Percentiles rank a stretch among this genome's conserved stretches.
phyloP scores from a whole-genome alignment of 148 eudicot genomes.

The Rhododendron ovatum region DNA sequence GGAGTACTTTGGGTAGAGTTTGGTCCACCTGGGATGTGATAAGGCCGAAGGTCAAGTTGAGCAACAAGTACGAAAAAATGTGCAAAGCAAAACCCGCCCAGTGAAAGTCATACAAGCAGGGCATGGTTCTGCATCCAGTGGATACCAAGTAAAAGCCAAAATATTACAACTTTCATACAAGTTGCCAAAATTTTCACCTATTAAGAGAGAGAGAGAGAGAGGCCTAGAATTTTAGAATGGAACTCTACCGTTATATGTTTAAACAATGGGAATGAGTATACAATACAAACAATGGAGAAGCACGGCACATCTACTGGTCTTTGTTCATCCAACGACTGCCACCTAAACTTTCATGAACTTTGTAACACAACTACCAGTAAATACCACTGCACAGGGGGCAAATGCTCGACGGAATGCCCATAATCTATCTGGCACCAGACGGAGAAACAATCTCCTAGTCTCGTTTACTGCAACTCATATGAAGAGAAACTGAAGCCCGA shows the following conservation, averaged over 20 bases:
- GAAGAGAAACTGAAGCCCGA: slow-evolving; percentile 87
- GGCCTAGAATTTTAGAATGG: not conserved
- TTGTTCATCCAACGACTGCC: not conserved
- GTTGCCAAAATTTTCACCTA: too few species aligned
- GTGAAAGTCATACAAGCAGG: too few species aligned
- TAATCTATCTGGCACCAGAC: not conserved
- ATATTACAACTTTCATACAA: too few species aligned
- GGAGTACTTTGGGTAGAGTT: too few species aligned
- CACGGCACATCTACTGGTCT: not conserved
- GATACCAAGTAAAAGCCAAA: too few species aligned
- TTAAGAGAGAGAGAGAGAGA: not conserved
- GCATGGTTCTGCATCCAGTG: too few species aligned
- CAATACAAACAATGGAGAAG: not conserved
- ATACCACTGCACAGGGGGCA: not conserved
- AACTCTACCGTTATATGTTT: not conserved
- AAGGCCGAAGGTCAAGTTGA: too few species aligned
- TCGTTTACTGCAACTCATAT: slow-evolving; percentile 59
- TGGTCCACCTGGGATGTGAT: too few species aligned
- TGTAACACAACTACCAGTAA: not conserved
- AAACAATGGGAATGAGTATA: not conserved
- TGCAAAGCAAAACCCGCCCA: too few species aligned
- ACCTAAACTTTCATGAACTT: not conserved
- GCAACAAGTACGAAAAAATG: too few species aligned
- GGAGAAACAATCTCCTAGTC: not conserved
- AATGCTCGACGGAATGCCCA: not conserved